Base-by-base conservation (phyloP, 257 asterid genomes). In the Lycium barbarum region DNA sequence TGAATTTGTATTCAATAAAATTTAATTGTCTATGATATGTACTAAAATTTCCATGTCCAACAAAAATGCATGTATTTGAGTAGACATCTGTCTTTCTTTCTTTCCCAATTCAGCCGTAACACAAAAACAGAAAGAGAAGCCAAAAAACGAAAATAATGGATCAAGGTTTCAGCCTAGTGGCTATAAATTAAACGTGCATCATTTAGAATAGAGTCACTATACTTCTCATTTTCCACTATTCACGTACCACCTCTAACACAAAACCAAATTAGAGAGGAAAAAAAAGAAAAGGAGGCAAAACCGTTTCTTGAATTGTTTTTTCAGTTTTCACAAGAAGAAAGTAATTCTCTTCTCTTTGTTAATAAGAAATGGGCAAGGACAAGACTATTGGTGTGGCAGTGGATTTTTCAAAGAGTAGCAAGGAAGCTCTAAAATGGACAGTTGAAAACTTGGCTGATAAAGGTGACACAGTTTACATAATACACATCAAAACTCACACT, bases 351-450 rank as follows among this genome's bases (percentile, higher is more conserved):
- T 13, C 7, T 13, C 7, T 14, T 54, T 14, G 10, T 7, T 15
- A 9, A n/a, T 9, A n/a, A 68, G 70, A 47, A 40, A 95, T 95
- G 99, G 94, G 17, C 22, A 92, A 89, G 82, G 97, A 89, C 85
- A 89, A 93, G 92, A 94, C 84, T 67, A 88, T 95, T 1, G 99
- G 97, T 17, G 95, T 95, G 63, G 99, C 98, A 3, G 91, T 95
- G 91, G 99, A 95, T 78, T 95, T 95, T 94, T 95, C 99, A 3
- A 89, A 90, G 91, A 94, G 95, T 92, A 95, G 99, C 87, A 94
- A 91, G 84, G 86, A 87, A 72, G 99, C 97, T 49, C 84, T 95
- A 84, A 86, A 88, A 80, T 95, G 98, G 98, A 91, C 98, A 6
- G 88, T 94, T 81, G 97, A 93, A 62, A 93, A 94, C 80, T 87